Evolutionary conservation across 805 yeast species (phyloP).

Genomic region (Nakazawaea wickerhamii): DNA sequence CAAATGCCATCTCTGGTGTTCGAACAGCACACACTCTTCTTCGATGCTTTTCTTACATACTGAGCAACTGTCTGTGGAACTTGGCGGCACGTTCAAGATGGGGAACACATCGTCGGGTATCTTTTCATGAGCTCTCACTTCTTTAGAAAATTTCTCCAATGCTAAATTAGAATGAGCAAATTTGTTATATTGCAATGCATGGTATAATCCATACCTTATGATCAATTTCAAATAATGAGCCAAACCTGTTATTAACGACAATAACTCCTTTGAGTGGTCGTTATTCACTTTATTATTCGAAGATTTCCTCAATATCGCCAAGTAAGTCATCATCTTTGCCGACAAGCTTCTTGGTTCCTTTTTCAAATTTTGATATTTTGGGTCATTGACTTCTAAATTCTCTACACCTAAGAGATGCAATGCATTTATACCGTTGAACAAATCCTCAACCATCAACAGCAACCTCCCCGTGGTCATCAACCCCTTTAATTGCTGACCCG

Average conservation of each 20-base stretch:
- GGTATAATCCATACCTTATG: constrained; percentile 72
- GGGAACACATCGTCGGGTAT: constrained; percentile 34
- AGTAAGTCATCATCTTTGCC: constrained; percentile 83
- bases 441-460: constrained; percentile 65
- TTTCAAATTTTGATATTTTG: constrained; percentile 32
- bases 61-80: constrained; percentile 72
- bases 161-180: constrained; percentile 52
- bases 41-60: constrained; percentile 75
- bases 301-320: constrained; percentile 73
- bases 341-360: constrained; percentile 82
- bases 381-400: constrained; percentile 15
- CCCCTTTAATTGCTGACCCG: constrained; percentile 64
- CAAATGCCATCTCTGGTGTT: constrained; percentile 74
- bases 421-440: constrained; percentile 71
- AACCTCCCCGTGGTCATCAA: constrained; percentile 64
- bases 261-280: constrained; percentile 52
- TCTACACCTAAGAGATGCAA: constrained; percentile 26
- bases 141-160: constrained; percentile 55
- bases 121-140: constrained; percentile 41
- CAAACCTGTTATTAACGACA: constrained; percentile 80
- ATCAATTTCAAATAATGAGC: constrained; percentile 89
- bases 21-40: constrained; percentile 64
- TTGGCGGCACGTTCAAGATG: constrained; percentile 42
- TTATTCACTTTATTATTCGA: constrained; percentile 25
- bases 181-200: constrained; percentile 66